Base-by-base conservation (phyloP, 176 grass and related monocot species). In the Aegilops bicornis region DNA sequence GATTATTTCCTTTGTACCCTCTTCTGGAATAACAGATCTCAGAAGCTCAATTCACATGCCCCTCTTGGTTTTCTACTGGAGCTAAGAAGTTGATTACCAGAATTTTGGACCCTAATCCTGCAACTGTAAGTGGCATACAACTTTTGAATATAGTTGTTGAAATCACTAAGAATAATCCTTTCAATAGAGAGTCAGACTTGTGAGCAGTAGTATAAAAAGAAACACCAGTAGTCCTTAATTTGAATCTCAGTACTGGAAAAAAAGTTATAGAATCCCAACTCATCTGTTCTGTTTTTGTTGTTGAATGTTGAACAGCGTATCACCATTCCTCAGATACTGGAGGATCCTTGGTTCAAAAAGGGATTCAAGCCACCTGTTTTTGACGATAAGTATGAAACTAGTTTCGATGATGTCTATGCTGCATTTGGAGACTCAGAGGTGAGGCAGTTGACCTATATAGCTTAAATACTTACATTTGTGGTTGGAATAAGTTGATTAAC, bases 311-410 rank as follows among this genome's bases (percentile, higher is more conserved):
- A 73, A 36, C 90, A 99, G 97, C 85, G 97, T 15, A 91, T 96
- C 78, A 94, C 80, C 63, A 99, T 99, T 87, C 20, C 94, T 82
- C 79, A 96, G 48, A 96, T 96, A 91, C 81, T 99, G 86, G 92
- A 96, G 61, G 90, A 99, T 90, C 89, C 93, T 87, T 99, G 97
- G 97, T 99, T 99, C 89, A 94, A 83, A 86, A 99, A 96, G 88
- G 94, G 90, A 76, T 93, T 96, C 80, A 99, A 87, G 31, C 92
- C 94, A 33, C 94, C 94, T 35, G 80, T 94, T 64, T 99, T 96
- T 81, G 85, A 99, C 8, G 88, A 94, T 79, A 92, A 93, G 79
- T 99, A 88, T 79, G 47, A 94, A 84, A 83, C 80, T 78, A 93
- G 69, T 50, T 91, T 94, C n/a, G 94, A 99, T 87, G 97, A 99